Percentiles rank a stretch among this genome's conserved stretches.
These are phyloP conservation scores for Moesziomyces antarcticus DNA, from an alignment of 1,284 basidiomycete species.

Conservation along the genomic window DNA sequence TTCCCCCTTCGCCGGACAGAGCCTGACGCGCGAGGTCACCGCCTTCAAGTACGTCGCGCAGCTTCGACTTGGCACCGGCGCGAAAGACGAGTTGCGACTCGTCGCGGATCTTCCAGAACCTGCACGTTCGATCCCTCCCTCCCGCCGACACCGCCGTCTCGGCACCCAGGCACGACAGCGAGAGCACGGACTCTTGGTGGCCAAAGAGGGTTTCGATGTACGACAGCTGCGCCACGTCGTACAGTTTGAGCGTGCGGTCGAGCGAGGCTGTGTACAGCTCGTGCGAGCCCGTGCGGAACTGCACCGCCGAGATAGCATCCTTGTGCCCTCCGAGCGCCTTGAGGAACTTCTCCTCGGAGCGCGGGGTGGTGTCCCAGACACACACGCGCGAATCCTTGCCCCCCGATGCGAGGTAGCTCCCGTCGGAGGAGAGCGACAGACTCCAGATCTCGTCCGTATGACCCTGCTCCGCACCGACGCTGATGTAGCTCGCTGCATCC, in stretches of 20 bases:
- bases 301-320: slow-evolving; percentile 73
- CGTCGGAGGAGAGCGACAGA: slow-evolving; percentile 86
- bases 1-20: slow-evolving; percentile 34
- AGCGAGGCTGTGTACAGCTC: slow-evolving; percentile 84
- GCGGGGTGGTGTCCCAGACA: slow-evolving; percentile 48
- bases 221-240: slow-evolving; percentile 84
- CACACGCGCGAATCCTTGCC: slow-evolving; percentile 78
- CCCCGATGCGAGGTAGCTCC: slow-evolving; percentile 83
- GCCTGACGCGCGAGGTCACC: slow-evolving; percentile 73
- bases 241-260: slow-evolving; percentile 91
- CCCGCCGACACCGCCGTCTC: slow-evolving; percentile 89
- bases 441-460: slow-evolving; percentile 87
- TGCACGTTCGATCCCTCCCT: slow-evolving; percentile 86
- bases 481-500: slow-evolving; percentile 23
- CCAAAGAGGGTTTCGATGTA: slow-evolving; percentile 98
- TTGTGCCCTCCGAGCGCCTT: slow-evolving; percentile 74
- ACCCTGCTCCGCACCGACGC: slow-evolving; percentile 71
- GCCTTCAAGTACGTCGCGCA: slow-evolving; percentile 81
- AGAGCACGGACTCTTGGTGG: slow-evolving; percentile 88
- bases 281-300: slow-evolving; percentile 81
- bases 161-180: slow-evolving; percentile 81
- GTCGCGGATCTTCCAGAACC: slow-evolving; percentile 97
- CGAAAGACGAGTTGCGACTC: slow-evolving; percentile 96
- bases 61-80: slow-evolving; percentile 79
- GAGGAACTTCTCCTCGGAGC: slow-evolving; percentile 72